phyloP scores from a whole-genome alignment of 116 monocot genomes.

The Phalaenopsis hybrid region DNA sequence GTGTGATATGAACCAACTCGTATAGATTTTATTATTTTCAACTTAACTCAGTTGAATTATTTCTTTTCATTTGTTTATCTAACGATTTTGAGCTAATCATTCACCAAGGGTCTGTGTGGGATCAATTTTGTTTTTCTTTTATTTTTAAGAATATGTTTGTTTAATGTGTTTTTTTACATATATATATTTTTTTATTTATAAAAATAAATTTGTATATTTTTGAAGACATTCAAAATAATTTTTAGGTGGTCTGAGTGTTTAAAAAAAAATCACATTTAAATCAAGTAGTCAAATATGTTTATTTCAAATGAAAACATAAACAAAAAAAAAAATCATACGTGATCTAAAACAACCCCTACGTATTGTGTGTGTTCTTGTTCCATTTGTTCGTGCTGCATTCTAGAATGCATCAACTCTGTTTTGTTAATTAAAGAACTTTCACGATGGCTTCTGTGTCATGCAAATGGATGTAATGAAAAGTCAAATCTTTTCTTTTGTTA shows the following conservation, averaged over 20 bases:
- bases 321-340: too few species aligned
- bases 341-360: background rate
- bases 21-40: background rate
- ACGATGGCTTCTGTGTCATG: conserved; percentile 3
- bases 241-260: too few species aligned
- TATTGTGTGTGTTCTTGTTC: background rate
- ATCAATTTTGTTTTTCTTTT: too few species aligned
- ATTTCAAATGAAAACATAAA: too few species aligned
- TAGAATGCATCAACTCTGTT: background rate
- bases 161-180: too few species aligned
- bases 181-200: too few species aligned
- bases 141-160: too few species aligned
- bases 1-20: background rate
- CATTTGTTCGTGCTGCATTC: background rate
- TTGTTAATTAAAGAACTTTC: background rate
- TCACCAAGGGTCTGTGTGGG: too few species aligned
- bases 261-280: too few species aligned
- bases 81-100: background rate
- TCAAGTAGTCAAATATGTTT: too few species aligned
- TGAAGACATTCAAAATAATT: too few species aligned
- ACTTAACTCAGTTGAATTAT: background rate
- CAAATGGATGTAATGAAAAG: background rate
- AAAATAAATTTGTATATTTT: too few species aligned
- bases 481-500: background rate
- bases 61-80: background rate